Evolutionary conservation across 805 yeast species (phyloP).

Genomic region (Teunomyces barrocoloradensis): DNA sequence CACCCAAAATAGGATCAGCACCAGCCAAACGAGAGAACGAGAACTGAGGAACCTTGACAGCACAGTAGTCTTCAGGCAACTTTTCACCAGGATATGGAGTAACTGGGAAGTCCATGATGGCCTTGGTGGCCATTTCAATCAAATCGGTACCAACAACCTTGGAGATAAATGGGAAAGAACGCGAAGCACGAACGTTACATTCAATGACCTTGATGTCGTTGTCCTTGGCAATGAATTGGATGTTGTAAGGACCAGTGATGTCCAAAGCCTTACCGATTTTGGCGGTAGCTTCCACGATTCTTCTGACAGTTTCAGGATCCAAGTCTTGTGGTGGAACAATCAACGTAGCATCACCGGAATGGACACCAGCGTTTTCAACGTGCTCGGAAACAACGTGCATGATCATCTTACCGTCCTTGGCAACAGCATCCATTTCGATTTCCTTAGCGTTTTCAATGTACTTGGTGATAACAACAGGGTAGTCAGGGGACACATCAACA

Average conservation of each 20-base stretch:
- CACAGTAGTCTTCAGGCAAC: slow-evolving; percentile 91
- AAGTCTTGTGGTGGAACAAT: slow-evolving; percentile 96
- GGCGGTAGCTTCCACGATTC: slow-evolving; percentile 94
- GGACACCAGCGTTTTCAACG: slow-evolving; percentile 99
- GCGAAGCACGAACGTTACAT: slow-evolving; percentile 98
- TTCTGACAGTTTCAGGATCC: slow-evolving; percentile 82
- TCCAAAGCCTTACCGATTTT: slow-evolving; percentile 93
- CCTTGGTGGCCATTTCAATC: slow-evolving; percentile 96
- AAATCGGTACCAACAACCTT: slow-evolving; percentile 95
- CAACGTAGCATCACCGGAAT: slow-evolving; percentile 97
- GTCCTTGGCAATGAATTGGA: slow-evolving; percentile 94
- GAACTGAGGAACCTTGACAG: slow-evolving; percentile 95
- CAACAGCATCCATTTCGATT: slow-evolving; percentile 98
- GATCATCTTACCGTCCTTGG: slow-evolving; percentile 87
- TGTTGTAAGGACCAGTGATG: slow-evolving; percentile 96
- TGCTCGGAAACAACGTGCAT: slow-evolving; percentile 99
- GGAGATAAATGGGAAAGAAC: slow-evolving; percentile 98
- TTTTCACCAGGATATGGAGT: slow-evolving; percentile 87
- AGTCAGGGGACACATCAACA: slow-evolving; percentile 95
- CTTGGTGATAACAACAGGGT: slow-evolving; percentile 96
- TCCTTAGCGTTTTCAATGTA: slow-evolving; percentile 96
- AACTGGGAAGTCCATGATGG: slow-evolving; percentile 84
- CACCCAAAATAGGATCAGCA: slow-evolving; percentile 97
- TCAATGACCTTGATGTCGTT: slow-evolving; percentile 96
- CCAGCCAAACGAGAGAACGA: slow-evolving; percentile 96